Conservation (phyloP, 2,329 filamentous ascomycete species). For the Calonectria fujianensis region DNA sequence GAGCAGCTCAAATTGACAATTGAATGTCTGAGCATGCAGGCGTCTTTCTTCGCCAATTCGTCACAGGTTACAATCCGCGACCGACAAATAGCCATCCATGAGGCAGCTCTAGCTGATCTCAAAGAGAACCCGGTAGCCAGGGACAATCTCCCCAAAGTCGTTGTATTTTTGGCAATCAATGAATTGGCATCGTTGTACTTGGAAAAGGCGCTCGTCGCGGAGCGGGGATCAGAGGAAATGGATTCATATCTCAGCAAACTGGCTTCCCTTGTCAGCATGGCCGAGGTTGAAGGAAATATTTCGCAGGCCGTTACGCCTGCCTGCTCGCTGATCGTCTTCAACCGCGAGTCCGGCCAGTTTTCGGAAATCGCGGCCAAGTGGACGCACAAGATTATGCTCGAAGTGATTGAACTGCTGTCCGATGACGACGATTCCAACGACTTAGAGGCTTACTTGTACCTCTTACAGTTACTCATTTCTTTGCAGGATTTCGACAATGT, state of each 20-base stretch:
- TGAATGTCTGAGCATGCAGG: not conserved
- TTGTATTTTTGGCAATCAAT: not conserved
- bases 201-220: not conserved
- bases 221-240: not conserved
- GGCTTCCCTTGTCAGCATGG: not conserved
- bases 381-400: not conserved
- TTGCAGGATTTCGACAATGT: not conserved
- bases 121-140: not conserved
- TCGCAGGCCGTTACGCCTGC: not conserved
- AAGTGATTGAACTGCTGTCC: not conserved
- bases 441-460: not conserved
- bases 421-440: not conserved
- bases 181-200: not conserved
- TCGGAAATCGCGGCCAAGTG: not conserved
- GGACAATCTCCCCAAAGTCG: not conserved
- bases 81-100: not conserved
- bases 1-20: not conserved
- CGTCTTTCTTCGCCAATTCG: not conserved
- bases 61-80: not conserved
- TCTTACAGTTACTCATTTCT: not conserved
- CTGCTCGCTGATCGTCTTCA: not conserved
- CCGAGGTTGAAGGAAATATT: not conserved
- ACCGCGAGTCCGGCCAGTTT: not conserved
- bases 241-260: not conserved
- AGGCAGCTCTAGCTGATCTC: not conserved